Conservation (phyloP, 2,329 filamentous ascomycete species). For the Aspergillus aculeatus region DNA sequence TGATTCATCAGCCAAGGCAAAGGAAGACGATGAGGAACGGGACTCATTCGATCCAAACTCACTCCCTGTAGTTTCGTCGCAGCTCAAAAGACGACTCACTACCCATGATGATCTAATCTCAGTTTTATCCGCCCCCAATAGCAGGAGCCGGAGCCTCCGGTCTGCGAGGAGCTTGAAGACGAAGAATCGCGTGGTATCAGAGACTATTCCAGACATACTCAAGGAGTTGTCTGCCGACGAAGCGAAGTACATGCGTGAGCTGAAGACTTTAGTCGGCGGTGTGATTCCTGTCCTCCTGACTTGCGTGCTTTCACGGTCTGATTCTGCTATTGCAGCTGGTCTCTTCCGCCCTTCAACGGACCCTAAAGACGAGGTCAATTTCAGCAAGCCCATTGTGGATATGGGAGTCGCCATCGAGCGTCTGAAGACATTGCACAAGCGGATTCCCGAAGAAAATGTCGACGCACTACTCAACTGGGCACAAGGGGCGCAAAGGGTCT, state of each 20-base stretch:
- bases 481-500: conserved; percentile 71
- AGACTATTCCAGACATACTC: conserved; percentile 73
- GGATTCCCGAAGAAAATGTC: conserved; percentile 71
- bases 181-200: conserved; percentile 63
- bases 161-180: conserved; percentile 78
- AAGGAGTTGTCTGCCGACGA: conserved; percentile 81
- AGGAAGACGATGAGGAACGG: conserved; percentile 42
- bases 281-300: conserved; percentile 90
- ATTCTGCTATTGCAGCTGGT: conserved; percentile 62
- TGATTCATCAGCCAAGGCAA: conserved; percentile 13
- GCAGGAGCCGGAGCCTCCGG: conserved; percentile 66
- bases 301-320: conserved; percentile 73
- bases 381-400: conserved; percentile 84
- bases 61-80: conserved; percentile 46
- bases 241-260: conserved; percentile 80
- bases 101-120: conserved; percentile 94
- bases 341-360: conserved; percentile 62
- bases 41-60: conserved; percentile 47
- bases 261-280: conserved; percentile 90
- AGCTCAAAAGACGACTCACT: conserved; percentile 72
- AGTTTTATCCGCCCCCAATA: conserved; percentile 69
- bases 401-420: conserved; percentile 92
- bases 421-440: conserved; percentile 74
- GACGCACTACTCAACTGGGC: conserved; percentile 78
- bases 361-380: conserved; percentile 57